phyloP scores from a whole-genome alignment of 305 asterid species.

The Fraxinus velutina region DNA sequence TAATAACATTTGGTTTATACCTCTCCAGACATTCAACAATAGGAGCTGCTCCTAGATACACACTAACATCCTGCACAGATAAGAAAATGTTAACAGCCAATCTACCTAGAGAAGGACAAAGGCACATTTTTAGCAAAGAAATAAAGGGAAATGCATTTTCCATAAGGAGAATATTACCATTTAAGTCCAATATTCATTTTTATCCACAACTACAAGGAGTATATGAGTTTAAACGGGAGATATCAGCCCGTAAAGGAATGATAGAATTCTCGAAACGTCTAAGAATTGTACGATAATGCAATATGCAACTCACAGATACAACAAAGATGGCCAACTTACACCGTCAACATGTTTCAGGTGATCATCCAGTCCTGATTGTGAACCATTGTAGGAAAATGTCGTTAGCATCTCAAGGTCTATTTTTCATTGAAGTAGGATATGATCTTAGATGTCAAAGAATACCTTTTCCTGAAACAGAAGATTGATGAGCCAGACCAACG shows the following conservation, averaged over 20 bases:
- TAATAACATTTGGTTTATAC: conserved; percentile 66
- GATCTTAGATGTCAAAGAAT: conserved; percentile 16
- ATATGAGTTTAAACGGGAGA: conserved; percentile 1
- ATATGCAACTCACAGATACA: conserved; percentile 25
- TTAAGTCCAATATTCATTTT: conserved; percentile 11
- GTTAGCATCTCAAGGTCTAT: conserved; percentile 20
- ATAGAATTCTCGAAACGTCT: conserved; percentile 13
- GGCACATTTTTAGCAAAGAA: background rate
- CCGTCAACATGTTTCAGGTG: conserved; percentile 47
- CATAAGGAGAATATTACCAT: background rate
- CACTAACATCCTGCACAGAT: conserved; percentile 65
- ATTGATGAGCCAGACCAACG: conserved; percentile 78
- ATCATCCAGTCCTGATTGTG: conserved; percentile 54
- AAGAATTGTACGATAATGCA: conserved; percentile 8
- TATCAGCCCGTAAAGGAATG: background rate
- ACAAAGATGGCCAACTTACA: conserved; percentile 62
- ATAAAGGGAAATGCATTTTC: conserved; percentile 3
- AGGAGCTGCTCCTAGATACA: conserved; percentile 95
- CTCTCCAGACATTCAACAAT: conserved; percentile 82
- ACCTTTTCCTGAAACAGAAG: conserved; percentile 62
- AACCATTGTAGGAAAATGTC: conserved; percentile 8
- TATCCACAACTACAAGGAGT: background rate
- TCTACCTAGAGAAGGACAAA: background rate
- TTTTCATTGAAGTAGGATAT: conserved; percentile 15
- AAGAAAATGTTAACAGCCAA: background rate